phyloP scores from a whole-genome alignment of 1,284 basidiomycete species.

The Sparassis latifolia region DNA sequence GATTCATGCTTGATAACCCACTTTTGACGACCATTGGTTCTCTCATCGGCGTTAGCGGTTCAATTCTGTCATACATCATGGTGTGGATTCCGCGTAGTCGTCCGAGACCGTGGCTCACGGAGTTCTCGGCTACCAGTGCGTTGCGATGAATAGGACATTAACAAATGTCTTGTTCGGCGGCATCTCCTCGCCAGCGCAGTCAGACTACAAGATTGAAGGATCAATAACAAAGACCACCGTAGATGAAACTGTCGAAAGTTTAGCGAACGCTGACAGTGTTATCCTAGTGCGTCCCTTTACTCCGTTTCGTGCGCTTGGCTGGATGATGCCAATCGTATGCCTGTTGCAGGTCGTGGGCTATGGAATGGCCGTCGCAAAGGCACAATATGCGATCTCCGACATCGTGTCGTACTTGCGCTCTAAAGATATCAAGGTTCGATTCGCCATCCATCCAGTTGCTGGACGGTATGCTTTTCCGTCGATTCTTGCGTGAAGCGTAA shows the following conservation, averaged over 20 bases:
- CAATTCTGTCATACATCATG: conserved; percentile 90
- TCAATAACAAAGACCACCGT: conserved; percentile 68
- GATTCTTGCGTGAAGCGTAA: neutral
- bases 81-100: conserved; percentile 30
- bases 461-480: conserved; percentile 20
- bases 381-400: conserved; percentile 82
- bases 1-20: conserved; percentile 84
- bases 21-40: conserved; percentile 76
- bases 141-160: conserved; percentile 81
- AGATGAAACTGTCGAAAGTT: conserved; percentile 73
- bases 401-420: conserved; percentile 66
- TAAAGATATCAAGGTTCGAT: conserved; percentile 66
- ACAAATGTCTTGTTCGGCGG: conserved; percentile 79
- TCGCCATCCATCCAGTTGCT: conserved; percentile 38
- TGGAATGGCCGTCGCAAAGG: conserved; percentile 86
- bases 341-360: conserved; percentile 68
- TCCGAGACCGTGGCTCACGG: neutral
- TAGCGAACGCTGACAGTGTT: conserved; percentile 76
- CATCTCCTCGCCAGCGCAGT: conserved; percentile 50
- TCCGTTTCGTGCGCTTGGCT: neutral
- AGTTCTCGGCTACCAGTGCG: conserved; percentile 46
- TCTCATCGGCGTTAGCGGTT: conserved; percentile 80
- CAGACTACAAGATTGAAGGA: conserved; percentile 73
- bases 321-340: neutral
- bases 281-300: conserved; percentile 50